A percentile compares a stretch with the other conserved stretches of the same genome.
These are phyloP conservation scores for Macrotyloma uniflorum DNA, from an alignment of 306 rosid genomes.

Conservation along the genomic window DNA sequence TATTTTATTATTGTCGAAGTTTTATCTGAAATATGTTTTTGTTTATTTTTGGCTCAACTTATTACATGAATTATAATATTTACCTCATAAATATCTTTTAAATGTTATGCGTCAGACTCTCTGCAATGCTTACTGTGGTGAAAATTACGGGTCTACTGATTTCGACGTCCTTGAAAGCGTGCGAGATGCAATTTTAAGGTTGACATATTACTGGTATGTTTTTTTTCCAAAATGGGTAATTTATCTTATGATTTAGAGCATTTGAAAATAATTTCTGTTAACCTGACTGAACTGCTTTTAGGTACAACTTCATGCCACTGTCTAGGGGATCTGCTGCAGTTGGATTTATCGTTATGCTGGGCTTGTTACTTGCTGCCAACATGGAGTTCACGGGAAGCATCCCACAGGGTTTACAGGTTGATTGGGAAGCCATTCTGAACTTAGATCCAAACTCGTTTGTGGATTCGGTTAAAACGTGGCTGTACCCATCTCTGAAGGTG, in stretches of 20 bases:
- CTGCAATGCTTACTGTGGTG: conserved; percentile 88
- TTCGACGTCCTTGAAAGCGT: conserved; percentile 73
- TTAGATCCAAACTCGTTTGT: conserved; percentile 69
- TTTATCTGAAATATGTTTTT: conserved; percentile 13
- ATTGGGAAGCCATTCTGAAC: conserved; percentile 93
- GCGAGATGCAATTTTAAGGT: conserved; percentile 92
- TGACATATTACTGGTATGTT: conserved; percentile 95
- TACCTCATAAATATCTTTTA: conserved; percentile 26
- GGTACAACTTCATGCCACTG: conserved; percentile 99
- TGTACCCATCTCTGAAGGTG: conserved; percentile 83
- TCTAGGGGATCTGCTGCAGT: conserved; percentile 93
- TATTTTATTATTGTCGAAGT: conserved; percentile 20
- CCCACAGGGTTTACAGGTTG: conserved; percentile 84
- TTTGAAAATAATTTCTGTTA: conserved; percentile 32
- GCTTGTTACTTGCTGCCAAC: conserved; percentile 92
- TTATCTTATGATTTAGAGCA: conserved; percentile 9
- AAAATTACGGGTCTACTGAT: conserved; percentile 84
- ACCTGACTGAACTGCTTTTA: conserved; percentile 36
- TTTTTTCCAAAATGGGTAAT: conserved; percentile 20
- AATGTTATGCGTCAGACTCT: conserved; percentile 57
- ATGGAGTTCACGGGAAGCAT: conserved; percentile 89
- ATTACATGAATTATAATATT: conserved; percentile 27
- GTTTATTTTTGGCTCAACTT: conserved; percentile 7
- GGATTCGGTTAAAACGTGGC: conserved; percentile 81
- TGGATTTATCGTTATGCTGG: conserved; percentile 84